phyloP scores from a whole-genome alignment of 2,329 filamentous ascomycete species.

The Beauveria rudraprayagi region DNA sequence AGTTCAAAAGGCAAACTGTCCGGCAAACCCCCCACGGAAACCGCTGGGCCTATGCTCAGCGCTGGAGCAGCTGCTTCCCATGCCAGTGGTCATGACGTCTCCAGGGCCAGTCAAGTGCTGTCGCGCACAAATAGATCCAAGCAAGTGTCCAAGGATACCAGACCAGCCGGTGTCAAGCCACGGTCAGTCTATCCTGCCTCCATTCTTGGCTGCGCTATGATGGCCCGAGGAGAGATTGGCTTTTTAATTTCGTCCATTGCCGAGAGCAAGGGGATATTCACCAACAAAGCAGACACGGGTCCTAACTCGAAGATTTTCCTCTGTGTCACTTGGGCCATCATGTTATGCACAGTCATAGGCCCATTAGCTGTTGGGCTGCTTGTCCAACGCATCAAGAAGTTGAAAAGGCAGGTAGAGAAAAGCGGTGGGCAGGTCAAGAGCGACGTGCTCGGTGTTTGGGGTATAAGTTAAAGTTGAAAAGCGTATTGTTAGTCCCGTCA shows the following conservation, averaged over 20 bases:
- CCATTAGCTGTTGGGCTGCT: conserved; percentile 41
- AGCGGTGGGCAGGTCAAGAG: conserved; percentile 1
- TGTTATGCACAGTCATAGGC: conserved; percentile 45
- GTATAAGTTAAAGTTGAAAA: not conserved
- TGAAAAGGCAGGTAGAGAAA: conserved; percentile 18
- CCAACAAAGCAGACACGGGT: not conserved
- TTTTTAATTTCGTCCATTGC: conserved; percentile 67
- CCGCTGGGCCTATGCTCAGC: too few species aligned
- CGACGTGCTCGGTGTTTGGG: not conserved
- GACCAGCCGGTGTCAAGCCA: conserved; percentile 33
- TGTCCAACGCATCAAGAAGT: conserved; percentile 32
- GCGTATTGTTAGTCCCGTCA: too few species aligned
- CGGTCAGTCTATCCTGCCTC: conserved; percentile 58
- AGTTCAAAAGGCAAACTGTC: too few species aligned
- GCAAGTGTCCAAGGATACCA: not conserved
- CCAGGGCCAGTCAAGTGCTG: not conserved
- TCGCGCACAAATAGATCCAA: too few species aligned
- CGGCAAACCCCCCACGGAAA: too few species aligned
- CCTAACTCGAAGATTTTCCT: conserved; percentile 37
- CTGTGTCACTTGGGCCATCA: conserved; percentile 47
- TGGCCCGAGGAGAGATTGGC: conserved; percentile 71
- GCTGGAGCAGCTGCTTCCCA: not conserved
- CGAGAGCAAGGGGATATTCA: conserved; percentile 41
- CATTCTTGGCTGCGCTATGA: conserved; percentile 61
- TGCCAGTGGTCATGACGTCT: not conserved